Base-by-base conservation (phyloP, 345 rosid genomes). In the Murraya koenigii region DNA sequence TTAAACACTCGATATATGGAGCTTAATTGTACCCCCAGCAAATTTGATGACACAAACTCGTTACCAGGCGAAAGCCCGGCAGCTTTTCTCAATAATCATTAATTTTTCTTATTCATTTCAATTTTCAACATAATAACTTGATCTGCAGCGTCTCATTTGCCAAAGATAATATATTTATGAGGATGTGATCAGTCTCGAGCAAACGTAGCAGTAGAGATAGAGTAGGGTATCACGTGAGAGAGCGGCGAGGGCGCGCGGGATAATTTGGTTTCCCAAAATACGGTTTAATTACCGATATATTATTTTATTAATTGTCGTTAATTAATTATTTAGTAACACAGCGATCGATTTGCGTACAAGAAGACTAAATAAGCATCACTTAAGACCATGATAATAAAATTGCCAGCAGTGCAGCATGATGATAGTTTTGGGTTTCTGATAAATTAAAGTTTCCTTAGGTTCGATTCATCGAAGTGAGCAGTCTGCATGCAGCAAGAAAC, bases 191-290 rank as follows among this genome's bases (percentile, higher is more conserved):
- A 17, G 14, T 15, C 0, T 20, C n/a, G 35, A 78, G 71, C 26
- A 22, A 54, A 33, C 9, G 30, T 67, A 11, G 17, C 10, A 5
- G n/a, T n/a, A n/a, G n/a, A n/a, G n/a, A n/a, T n/a, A n/a, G 14
- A 28, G 10, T 23, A 4, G 65, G 33, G 38, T 19, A 52, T 73
- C 81, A 38, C 59, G 68, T n/a, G 67, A 72, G 72, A 66, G 72
- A 66, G 6, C 56, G 65, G 73, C 47, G 49, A 64, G 36, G 19
- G 7, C 22, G 17, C 1, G 32, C 47, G 56, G 75, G 69, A 33
- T 52, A 13, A 74, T 74, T 74, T 6, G 65, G 36, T 23, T 68
- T 49, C 65, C 70, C 78, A 63, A 70, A 63, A 69, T 66, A 75
- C 30, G 22, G 30, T 14, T 30, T 80, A 55, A 33, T 4, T 9